Percentiles rank a stretch among this genome's conserved stretches.
These are phyloP conservation scores for Leccinellum albellum DNA, from an alignment of 768 basidiomycete genomes.

Conservation along the genomic window DNA sequence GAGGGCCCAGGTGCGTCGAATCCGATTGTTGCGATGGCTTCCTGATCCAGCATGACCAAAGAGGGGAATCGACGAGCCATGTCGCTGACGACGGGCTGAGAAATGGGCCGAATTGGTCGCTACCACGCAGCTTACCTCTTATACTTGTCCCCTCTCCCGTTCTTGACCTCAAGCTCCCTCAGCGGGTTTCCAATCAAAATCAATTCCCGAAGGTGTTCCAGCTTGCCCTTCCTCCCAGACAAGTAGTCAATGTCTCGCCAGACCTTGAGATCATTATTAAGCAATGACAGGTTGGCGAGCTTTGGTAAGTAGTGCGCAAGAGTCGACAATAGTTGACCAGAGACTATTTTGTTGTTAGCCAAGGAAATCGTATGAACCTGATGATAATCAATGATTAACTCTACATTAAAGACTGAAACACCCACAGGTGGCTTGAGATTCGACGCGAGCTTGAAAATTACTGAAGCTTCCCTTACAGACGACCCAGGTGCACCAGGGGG, in stretches of 20 bases:
- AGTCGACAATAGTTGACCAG: constrained; percentile 54
- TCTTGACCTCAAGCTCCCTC: constrained; percentile 54
- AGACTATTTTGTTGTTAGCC: constrained; percentile 69
- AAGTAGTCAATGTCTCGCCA: constrained; percentile 71
- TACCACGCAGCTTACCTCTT: constrained; percentile 48
- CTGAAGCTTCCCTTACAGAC: constrained; percentile 62
- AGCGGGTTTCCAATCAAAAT: constrained; percentile 76
- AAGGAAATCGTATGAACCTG: constrained; percentile 81
- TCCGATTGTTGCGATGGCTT: constrained; percentile 69
- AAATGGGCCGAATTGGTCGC: not conserved
- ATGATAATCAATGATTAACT: not conserved
- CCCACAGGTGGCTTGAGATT: constrained; percentile 72
- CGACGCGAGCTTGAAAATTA: constrained; percentile 85
- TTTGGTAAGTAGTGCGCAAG: constrained; percentile 75
- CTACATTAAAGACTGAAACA: not conserved
- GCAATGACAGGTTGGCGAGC: constrained; percentile 74
- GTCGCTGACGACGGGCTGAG: constrained; percentile 48
- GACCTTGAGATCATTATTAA: constrained; percentile 67
- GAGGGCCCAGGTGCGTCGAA: constrained; percentile 70
- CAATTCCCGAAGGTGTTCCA: constrained; percentile 65
- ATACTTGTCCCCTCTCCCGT: constrained; percentile 59
- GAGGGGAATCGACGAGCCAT: constrained; percentile 77
- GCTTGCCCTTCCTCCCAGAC: constrained; percentile 52
- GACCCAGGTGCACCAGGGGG: constrained; percentile 70
- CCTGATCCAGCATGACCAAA: constrained; percentile 79